These are phyloP conservation scores for Naganishia kalamii DNA, from an alignment of 768 basidiomycete species.

Conservation along the genomic window DNA sequence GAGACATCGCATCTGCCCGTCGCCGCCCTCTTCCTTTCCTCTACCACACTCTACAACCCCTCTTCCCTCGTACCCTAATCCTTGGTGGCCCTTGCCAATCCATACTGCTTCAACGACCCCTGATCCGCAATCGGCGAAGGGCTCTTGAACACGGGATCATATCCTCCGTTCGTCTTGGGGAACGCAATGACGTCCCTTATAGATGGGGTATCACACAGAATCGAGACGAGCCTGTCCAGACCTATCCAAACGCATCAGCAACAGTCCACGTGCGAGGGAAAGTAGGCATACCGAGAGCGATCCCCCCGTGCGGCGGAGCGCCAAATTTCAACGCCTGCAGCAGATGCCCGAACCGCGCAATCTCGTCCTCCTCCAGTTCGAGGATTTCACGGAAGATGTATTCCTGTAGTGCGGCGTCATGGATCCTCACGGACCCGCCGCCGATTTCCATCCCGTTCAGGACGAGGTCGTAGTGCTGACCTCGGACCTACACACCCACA, in stretches of 20 bases:
- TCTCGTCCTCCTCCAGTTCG: constrained; percentile 69
- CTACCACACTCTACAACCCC: background rate
- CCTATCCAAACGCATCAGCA: constrained; percentile 53
- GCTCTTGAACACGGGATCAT: constrained; percentile 82
- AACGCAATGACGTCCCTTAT: constrained; percentile 96
- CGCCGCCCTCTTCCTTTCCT: background rate
- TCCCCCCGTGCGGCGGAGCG: constrained; percentile 91
- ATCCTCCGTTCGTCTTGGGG: constrained; percentile 78
- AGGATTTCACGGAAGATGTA: constrained; percentile 69
- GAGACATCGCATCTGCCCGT: background rate
- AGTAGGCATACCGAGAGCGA: constrained; percentile 67
- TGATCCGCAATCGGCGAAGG: constrained; percentile 53
- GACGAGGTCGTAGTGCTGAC: constrained; percentile 94
- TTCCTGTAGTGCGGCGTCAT: constrained; percentile 81
- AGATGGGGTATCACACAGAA: constrained; percentile 75
- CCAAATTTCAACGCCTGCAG: constrained; percentile 80
- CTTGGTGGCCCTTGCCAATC: constrained; percentile 7
- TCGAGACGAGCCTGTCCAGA: constrained; percentile 86
- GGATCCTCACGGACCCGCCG: constrained; percentile 86
- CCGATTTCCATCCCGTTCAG: constrained; percentile 90
- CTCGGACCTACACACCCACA: constrained; percentile 67
- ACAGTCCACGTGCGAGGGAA: constrained; percentile 19
- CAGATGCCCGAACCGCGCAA: constrained; percentile 71
- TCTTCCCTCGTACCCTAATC: background rate
- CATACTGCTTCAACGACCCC: constrained; percentile 37